Evolutionary conservation across 805 yeast genomes (phyloP).

Genomic region (Suhomyces pyralidae): DNA sequence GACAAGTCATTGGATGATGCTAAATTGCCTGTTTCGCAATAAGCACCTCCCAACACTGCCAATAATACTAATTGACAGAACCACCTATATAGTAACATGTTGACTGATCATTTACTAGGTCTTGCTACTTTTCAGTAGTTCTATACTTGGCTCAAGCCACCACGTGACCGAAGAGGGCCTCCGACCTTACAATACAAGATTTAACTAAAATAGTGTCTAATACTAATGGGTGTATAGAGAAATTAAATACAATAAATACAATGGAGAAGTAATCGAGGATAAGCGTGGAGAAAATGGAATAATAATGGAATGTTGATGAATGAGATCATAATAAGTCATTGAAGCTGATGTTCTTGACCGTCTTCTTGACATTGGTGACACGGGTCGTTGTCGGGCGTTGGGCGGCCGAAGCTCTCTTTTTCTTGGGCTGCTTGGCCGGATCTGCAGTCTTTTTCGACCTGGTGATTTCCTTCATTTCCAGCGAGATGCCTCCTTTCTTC

Average conservation of each 20-base stretch:
- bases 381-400: background rate
- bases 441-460: background rate
- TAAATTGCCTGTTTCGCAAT: background rate
- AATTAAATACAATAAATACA: background rate
- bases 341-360: slow-evolving; percentile 16
- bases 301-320: background rate
- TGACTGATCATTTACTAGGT: background rate
- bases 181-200: too few species aligned
- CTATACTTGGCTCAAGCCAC: background rate
- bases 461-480: background rate
- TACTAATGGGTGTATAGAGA: background rate
- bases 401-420: background rate
- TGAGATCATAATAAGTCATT: slow-evolving; percentile 13
- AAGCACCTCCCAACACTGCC: background rate
- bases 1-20: background rate
- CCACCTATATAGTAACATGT: background rate
- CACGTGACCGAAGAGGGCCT: background rate
- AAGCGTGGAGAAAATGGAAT: background rate
- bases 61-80: background rate
- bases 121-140: background rate
- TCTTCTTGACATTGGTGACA: slow-evolving; percentile 10
- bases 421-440: slow-evolving; percentile 1
- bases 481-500: background rate
- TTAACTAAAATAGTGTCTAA: background rate
- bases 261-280: background rate